These are phyloP conservation scores for Trichoderma erinaceum DNA, from an alignment of 495 filamentous ascomycete genomes.

Conservation along the genomic window DNA sequence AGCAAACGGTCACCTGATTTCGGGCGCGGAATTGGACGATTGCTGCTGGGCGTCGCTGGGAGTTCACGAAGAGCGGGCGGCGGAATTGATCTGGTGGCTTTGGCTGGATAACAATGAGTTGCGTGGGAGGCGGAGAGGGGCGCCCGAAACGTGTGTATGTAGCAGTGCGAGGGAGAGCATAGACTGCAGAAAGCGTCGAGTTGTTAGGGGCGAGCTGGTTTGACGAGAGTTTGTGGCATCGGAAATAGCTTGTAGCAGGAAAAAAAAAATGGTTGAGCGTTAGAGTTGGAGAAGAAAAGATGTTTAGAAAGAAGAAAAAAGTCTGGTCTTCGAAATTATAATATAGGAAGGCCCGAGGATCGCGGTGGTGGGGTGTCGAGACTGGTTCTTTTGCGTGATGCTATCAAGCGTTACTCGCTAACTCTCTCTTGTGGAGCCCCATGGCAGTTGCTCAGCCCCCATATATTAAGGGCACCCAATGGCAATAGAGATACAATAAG, in stretches of 20 bases:
- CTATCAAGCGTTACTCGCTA: not conserved
- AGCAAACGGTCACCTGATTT: not conserved
- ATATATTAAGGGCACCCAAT: no score
- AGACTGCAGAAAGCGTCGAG: not conserved
- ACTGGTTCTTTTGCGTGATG: not conserved
- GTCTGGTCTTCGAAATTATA: not conserved
- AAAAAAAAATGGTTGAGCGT: not conserved
- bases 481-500: no score
- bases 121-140: constrained; percentile 5
- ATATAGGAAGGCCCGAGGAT: not conserved
- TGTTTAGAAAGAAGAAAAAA: not conserved
- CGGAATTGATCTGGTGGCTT: constrained; percentile 1
- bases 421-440: no score
- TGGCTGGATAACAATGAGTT: not conserved
- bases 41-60: not conserved
- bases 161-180: no score
- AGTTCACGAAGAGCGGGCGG: constrained; percentile 1
- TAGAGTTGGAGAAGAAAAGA: not conserved
- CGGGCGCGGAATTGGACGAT: not conserved
- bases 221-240: not conserved
- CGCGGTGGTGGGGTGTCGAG: constrained; percentile 13
- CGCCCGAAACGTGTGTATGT: not conserved
- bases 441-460: no score
- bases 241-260: not conserved
- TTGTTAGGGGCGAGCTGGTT: not conserved